Conservation (phyloP, 352 stramenopile species). For the Nothophytophthora sp. region DNA sequence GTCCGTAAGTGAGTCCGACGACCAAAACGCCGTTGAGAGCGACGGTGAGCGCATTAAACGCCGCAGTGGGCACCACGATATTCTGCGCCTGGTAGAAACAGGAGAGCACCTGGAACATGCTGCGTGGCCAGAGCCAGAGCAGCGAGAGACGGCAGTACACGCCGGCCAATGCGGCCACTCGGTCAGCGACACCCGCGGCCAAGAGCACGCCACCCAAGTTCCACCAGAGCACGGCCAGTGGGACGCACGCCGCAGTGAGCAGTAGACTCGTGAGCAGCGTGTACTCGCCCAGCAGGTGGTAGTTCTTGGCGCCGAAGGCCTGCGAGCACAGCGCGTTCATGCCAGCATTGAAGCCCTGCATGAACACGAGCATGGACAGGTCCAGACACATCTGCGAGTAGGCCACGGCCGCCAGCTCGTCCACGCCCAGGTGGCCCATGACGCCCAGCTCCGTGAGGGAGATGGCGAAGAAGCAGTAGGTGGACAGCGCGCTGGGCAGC, state of each 20-base stretch:
- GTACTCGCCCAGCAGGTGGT: conserved; percentile 60
- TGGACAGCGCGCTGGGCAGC: conserved; percentile 54
- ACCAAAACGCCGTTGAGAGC: conserved; percentile 58
- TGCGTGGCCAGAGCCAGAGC: conserved; percentile 71
- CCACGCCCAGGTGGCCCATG: conserved; percentile 78
- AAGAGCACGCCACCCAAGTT: conserved; percentile 56
- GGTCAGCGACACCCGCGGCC: conserved; percentile 31
- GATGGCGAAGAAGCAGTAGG: conserved; percentile 80
- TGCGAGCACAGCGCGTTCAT: conserved; percentile 85
- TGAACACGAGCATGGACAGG: conserved; percentile 75
- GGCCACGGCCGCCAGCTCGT: conserved; percentile 69
- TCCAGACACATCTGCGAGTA: conserved; percentile 80
- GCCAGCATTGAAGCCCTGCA: conserved; percentile 77
- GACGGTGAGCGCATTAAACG: conserved; percentile 62
- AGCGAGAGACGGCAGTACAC: conserved; percentile 71
- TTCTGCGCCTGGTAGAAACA: conserved; percentile 84
- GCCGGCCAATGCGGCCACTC: conserved; percentile 45
- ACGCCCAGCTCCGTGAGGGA: conserved; percentile 81
- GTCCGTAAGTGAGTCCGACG: conserved; percentile 62
- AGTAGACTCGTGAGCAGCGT: conserved; percentile 51
- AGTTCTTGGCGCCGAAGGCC: conserved; percentile 86
- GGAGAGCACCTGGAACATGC: conserved; percentile 73
- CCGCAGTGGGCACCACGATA: conserved; percentile 67
- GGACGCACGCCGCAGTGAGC: conserved; percentile 51
- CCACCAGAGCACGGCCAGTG: conserved; percentile 77